A percentile compares a stretch with the other conserved stretches of the same genome.
These are phyloP conservation scores for Edhazardia aedis DNA, from an alignment of 371 early-diverging fungal species.

Conservation along the genomic window DNA sequence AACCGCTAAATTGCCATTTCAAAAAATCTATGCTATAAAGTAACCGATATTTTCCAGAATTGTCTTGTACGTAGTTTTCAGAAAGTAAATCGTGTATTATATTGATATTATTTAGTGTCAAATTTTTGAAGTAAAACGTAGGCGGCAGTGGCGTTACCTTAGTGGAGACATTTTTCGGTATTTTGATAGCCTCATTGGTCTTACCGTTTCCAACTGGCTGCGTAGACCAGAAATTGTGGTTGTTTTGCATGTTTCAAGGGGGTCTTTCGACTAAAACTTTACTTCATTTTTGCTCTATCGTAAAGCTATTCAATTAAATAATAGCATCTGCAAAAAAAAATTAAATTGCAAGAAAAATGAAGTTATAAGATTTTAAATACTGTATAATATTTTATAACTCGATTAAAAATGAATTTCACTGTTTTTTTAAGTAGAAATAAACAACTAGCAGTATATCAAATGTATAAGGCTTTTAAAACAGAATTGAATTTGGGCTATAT, in stretches of 20 bases:
- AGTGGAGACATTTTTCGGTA: not conserved
- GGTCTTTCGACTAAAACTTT: too few species aligned
- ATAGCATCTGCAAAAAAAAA: too few species aligned
- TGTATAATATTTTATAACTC: too few species aligned
- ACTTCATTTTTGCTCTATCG: too few species aligned
- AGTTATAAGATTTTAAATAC: too few species aligned
- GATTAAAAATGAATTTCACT: too few species aligned
- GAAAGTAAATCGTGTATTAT: not conserved
- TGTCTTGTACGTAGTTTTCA: not conserved
- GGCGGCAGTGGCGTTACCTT: not conserved
- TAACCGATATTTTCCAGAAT: not conserved
- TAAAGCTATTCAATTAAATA: too few species aligned
- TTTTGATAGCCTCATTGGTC: not conserved
- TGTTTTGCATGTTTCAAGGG: slow-evolving; percentile 4
- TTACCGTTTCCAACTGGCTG: slow-evolving; percentile 31
- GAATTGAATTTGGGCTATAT: too few species aligned
- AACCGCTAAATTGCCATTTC: slow-evolving; percentile 23
- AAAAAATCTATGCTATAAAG: slow-evolving; percentile 32
- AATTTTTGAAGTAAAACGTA: not conserved
- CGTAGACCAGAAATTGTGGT: slow-evolving; percentile 33
- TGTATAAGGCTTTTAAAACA: too few species aligned
- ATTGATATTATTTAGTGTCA: not conserved
- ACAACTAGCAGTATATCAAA: too few species aligned
- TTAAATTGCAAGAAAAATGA: too few species aligned
- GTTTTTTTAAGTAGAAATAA: too few species aligned